Evolutionary conservation across 768 basidiomycete species (phyloP), one percentile per base, ranked within the genome.

Genomic region (Lactarius sanguifluus): DNA sequence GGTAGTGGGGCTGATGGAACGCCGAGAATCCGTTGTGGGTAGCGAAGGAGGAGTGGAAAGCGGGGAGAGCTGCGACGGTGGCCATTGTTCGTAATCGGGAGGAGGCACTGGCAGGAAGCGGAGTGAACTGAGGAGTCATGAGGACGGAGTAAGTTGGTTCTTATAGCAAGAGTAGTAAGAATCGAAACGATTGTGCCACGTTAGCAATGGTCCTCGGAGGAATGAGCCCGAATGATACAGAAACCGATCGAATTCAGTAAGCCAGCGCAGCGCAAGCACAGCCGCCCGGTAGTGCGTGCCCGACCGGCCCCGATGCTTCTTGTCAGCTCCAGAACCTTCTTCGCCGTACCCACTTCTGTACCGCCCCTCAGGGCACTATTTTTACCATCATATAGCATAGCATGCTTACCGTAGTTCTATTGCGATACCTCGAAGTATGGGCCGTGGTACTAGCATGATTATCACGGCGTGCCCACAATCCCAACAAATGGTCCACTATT

Each of bases 61-160:
- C 45, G 32, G 50, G 3, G 34, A 23, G 13, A n/a, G 45, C 34
- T 34, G 40, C 41, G 38, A 69, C 25, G 25, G 67, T 34, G 50
- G 69, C 61, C 69, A 70, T 70, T 34, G 40, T 20, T 62, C 50
- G 23, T 41, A 32, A 15, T 62, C 43, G 3, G 38, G 57, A 40
- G 6, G 25, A 43, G 25, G 23, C 30, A 32, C 30, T 32, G 30
- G 6, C 20, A 10, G 36, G 50, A 50, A 36, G 12, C 12, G 16
- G 40, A 34, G 18, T 30, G 41, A 16, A 47, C 47, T 47, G 36
- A 38, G 34, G 56, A 45, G 38, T 2, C 50, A 54, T 63, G 15
- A 15, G 12, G 43, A 13, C 25, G 32, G 57, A 23, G n/a, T 18
- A 8, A 18, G 5, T 9, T 20, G 10, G 40, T 4, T 36, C 34